Evolutionary conservation across 352 stramenopile species (phyloP).

Genomic region (Pythium coloratum): DNA sequence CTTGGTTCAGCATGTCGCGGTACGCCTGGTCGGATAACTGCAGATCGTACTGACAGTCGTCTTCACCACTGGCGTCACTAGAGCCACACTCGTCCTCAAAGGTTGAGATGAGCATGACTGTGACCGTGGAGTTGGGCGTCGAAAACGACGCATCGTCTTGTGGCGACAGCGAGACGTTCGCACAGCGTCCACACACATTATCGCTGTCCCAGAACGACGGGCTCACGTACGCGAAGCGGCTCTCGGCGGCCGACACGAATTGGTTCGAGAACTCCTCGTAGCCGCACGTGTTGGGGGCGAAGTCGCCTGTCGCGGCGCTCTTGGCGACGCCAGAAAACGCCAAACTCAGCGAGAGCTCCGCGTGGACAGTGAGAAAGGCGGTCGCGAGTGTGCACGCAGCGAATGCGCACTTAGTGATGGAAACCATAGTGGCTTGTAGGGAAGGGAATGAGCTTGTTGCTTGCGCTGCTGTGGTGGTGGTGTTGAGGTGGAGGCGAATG

Average conservation of each 20-base stretch:
- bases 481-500: not conserved
- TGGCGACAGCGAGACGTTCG: constrained; percentile 18
- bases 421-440: not conserved
- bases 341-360: constrained; percentile 4
- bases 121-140: constrained; percentile 30
- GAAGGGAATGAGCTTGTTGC: not conserved
- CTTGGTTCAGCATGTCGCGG: constrained; percentile 30
- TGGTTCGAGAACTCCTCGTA: constrained; percentile 29
- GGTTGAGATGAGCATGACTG: constrained; percentile 29
- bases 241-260: constrained; percentile 28
- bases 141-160: not conserved
- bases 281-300: constrained; percentile 24
- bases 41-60: constrained; percentile 21
- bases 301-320: constrained; percentile 23
- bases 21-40: constrained; percentile 27
- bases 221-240: constrained; percentile 31
- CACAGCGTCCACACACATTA: constrained; percentile 23
- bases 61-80: not conserved
- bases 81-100: constrained; percentile 22
- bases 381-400: not conserved
- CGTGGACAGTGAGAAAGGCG: not conserved
- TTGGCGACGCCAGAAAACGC: constrained; percentile 24
- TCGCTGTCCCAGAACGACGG: constrained; percentile 12
- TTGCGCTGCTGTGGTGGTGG: too few species aligned
- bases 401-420: not conserved